Base-by-base conservation (phyloP, 768 basidiomycete genomes). In the Psilocybe sp. region DNA sequence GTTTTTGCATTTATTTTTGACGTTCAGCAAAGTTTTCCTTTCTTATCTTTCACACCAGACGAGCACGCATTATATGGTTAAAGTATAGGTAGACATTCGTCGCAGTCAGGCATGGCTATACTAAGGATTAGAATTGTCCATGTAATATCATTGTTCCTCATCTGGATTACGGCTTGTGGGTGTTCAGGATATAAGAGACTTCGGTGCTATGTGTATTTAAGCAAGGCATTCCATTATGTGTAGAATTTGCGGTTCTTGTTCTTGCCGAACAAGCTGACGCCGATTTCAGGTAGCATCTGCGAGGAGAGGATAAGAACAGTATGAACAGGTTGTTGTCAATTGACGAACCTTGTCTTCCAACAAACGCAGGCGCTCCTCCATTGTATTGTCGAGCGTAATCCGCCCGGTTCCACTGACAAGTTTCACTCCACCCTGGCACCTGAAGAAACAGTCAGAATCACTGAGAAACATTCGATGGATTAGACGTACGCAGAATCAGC, bases 251-350 rank as follows among this genome's bases (percentile, higher is more conserved):
- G 84, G 73, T 96, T 98, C 68, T 82, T 78, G 68, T 98, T 98
- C 32, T 76, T 68, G 13, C 96, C 96, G 58, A 96, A 98, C 40
- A 98, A 76, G 60, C 93, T 88, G 55, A 76, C 77, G 58, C 96
- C 77, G 58, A 98, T 92, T 71, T 97, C 94, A 1, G 96, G 96
- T 19, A 98, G 76, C 96, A 98, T 98, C 92, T 96, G 37, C 4
- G 31, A 19, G 28, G 10, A 43, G 43, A 40, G 10, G 23, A 31
- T 20, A 35, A 28, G 10, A 23, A 40, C 20, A 34, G 35, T 8
- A 15, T 19, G 42, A 40, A 40, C 46, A 16, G 40, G 20, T 19
- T 16, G 35, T 13, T 38, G 41, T 20, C 41, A n/a, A 50, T 12
- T 31, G 9, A 69, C 84, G 54, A 55, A 92, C 93, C 70, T 88